Percentiles rank a stretch among this genome's conserved stretches.
These are phyloP conservation scores for Nakaseomyces uthaithaninus DNA, from an alignment of 1,139 yeast genomes.

Conservation along the genomic window DNA sequence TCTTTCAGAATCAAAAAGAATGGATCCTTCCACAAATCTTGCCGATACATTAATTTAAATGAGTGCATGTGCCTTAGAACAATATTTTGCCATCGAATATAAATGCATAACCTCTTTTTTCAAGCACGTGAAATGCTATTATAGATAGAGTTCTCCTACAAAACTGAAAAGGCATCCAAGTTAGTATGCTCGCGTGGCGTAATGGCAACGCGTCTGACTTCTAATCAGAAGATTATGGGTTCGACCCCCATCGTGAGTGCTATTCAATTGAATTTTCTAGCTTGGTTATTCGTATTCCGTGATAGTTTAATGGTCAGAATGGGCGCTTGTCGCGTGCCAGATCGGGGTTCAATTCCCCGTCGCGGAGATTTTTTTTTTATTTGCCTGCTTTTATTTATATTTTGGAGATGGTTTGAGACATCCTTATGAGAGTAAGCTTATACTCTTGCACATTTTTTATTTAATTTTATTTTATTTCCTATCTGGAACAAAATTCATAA, in stretches of 20 bases:
- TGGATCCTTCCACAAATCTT: no score
- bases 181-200: conserved; percentile 45
- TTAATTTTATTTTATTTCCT: not conserved
- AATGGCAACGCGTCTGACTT: conserved; percentile 57
- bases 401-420: not conserved
- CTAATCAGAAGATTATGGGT: conserved; percentile 54
- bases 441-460: not conserved
- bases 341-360: conserved; percentile 37
- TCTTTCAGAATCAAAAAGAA: no score
- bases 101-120: no score
- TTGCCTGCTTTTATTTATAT: not conserved
- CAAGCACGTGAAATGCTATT: no score
- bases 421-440: no score
- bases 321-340: conserved; percentile 36
- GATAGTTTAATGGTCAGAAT: conserved; percentile 35
- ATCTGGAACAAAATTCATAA: not conserved
- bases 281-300: conserved; percentile 3
- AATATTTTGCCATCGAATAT: no score
- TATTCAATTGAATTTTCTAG: conserved; percentile 9
- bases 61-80: no score
- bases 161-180: no score
- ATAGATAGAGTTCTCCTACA: no score
- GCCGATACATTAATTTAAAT: no score
- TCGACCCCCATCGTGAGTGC: conserved; percentile 54
- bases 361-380: conserved; percentile 28